Percentiles rank a stretch among this genome's conserved stretches.
Evolutionary conservation across 345 rosid genomes (phyloP).

Genomic region (Syzygium grande): DNA sequence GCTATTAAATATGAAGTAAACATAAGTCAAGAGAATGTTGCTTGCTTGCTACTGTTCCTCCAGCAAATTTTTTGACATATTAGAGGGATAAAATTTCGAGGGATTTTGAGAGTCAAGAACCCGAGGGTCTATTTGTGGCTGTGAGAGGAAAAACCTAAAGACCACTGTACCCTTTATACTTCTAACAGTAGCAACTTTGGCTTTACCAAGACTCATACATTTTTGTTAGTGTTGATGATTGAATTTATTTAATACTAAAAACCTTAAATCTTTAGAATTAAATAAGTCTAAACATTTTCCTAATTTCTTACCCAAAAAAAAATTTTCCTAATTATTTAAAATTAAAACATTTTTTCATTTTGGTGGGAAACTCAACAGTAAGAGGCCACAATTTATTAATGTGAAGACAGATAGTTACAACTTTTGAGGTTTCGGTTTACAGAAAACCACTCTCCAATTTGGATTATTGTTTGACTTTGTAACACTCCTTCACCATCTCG

Average conservation of each 20-base stretch:
- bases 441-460: not conserved
- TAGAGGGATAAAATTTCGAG: not conserved
- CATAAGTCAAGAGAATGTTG: not conserved
- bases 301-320: not conserved
- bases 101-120: not conserved
- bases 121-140: not conserved
- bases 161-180: too few species aligned
- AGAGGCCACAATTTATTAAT: not conserved
- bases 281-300: not conserved
- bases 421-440: not conserved
- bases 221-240: not conserved
- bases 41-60: not conserved
- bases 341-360: not conserved
- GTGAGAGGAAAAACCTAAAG: too few species aligned
- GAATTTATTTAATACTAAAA: not conserved
- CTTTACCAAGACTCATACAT: not conserved
- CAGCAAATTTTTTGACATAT: not conserved
- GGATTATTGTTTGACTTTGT: not conserved
- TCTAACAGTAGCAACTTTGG: not conserved
- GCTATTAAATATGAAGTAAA: not conserved
- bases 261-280: not conserved
- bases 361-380: not conserved
- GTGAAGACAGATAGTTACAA: not conserved
- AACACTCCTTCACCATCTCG: too few species aligned
- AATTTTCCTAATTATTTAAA: not conserved